Base-by-base conservation (phyloP, 2,329 filamentous ascomycete species). In the Acrocalymma vagum region DNA sequence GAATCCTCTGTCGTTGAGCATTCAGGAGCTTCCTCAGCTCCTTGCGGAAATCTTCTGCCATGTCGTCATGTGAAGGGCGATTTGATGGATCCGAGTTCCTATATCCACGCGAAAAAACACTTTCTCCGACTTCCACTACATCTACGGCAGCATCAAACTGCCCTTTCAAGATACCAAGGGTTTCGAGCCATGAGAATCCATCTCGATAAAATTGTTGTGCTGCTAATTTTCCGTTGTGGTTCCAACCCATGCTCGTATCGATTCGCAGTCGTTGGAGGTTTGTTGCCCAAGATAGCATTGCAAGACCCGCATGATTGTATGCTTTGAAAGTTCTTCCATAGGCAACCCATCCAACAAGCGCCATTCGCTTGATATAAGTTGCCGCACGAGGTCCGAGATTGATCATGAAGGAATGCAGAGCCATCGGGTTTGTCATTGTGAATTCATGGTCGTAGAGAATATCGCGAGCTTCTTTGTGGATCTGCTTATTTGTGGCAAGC, bases 151-250 rank as follows among this genome's bases (percentile, higher is more conserved):
- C 66, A 39, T 69, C 65, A 3, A 41, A 13, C 18, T 49, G 59
- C 3, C 61, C 58, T 29, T 55, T 65, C 3, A 52, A 53, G 9
- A 33, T 30, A 3, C 55, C 65, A 8, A 68, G 48, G 1, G 60
- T 61, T 28, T 72, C 69, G 6, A 72, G 45, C 66, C 65, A 71
- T 4, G 60, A 55, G 20, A 68, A 67, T 0, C 57, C 65, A 29
- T 70, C 60, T 7, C 66, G 68, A 31, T 69, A 72, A 21, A 71
- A 33, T 16, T 62, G 55, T 8, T 53, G 55, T 2, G 67, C 67
- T 5, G 50, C 37, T 6, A 25, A 8, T 22, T 51, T 50, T 0
- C 47, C 9, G 1, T 34, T 17, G 6, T 27, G 9, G 6, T 40
- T 34, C 17, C 32, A 45, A 5, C 43, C 37, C 2, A 57, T 20